These are phyloP conservation scores for Magnaporthales sp. DNA, from an alignment of 2,329 filamentous ascomycete genomes.

Conservation along the genomic window DNA sequence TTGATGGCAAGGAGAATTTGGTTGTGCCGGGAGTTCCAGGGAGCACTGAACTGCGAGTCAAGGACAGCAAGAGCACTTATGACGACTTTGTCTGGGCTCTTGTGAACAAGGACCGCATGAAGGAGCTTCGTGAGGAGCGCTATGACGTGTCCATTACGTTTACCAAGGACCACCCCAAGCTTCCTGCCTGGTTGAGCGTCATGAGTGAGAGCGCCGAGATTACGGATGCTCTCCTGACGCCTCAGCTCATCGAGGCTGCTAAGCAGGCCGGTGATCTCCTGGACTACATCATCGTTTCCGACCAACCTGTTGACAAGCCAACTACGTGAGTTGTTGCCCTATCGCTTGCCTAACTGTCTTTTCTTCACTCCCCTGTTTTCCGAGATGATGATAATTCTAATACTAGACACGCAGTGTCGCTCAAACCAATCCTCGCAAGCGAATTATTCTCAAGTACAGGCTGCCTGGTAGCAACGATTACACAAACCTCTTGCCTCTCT, in stretches of 20 bases:
- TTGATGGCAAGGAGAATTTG: conserved; percentile 82
- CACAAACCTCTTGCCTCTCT: conserved; percentile 60
- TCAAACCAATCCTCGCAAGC: conserved; percentile 78
- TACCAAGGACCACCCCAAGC: conserved; percentile 86
- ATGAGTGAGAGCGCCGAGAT: conserved; percentile 98
- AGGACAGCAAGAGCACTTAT: conserved; percentile 59
- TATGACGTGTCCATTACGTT: conserved; percentile 90
- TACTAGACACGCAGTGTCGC: conserved; percentile 55
- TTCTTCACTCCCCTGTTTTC: not conserved
- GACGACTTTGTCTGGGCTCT: conserved; percentile 93
- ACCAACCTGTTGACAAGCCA: conserved; percentile 84
- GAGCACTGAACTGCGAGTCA: conserved; percentile 41
- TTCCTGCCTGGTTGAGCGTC: conserved; percentile 81
- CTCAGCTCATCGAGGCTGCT: conserved; percentile 77
- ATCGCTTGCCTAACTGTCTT: not conserved
- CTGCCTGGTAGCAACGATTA: conserved; percentile 58
- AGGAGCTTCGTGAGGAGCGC: conserved; percentile 77
- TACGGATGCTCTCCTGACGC: conserved; percentile 76
- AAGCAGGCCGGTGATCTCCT: conserved; percentile 70
- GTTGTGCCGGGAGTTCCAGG: conserved; percentile 61
- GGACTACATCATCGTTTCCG: conserved; percentile 81
- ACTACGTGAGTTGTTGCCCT: conserved; percentile 52
- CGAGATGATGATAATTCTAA: not conserved
- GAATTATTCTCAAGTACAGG: conserved; percentile 69
- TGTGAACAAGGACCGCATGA: conserved; percentile 94